Percentiles rank a stretch among this genome's conserved stretches.
phyloP scores from a whole-genome alignment of 2,329 filamentous ascomycete genomes.

The Aotearoamyces nothofagi region DNA sequence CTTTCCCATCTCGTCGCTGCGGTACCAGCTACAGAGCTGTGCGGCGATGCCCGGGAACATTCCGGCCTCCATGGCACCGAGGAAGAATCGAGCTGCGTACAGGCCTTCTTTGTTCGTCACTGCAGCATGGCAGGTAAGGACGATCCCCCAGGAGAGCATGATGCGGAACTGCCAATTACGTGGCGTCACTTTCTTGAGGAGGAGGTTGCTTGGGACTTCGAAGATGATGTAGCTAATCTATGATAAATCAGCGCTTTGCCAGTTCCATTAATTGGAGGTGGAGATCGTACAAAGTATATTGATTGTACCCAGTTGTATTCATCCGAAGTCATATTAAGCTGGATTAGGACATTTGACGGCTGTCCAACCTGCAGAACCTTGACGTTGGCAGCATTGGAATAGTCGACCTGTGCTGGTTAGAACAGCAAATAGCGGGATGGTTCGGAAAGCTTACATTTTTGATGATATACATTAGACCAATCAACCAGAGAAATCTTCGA shows the following conservation, averaged over 20 bases:
- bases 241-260: neutral
- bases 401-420: constrained; percentile 19
- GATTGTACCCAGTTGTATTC: constrained; percentile 26
- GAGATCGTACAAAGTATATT: constrained; percentile 23
- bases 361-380: constrained; percentile 27
- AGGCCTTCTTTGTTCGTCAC: constrained; percentile 23
- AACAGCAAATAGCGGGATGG: neutral
- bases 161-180: constrained; percentile 22
- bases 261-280: too few relatives aligned
- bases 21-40: constrained; percentile 30
- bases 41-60: constrained; percentile 26
- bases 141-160: constrained; percentile 22
- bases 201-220: constrained; percentile 24
- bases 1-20: constrained; percentile 26
- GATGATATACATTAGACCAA: constrained; percentile 26
- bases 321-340: constrained; percentile 24
- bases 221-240: constrained; percentile 25
- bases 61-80: constrained; percentile 26
- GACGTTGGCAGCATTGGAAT: constrained; percentile 24
- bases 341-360: constrained; percentile 21
- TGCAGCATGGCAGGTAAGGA: constrained; percentile 23
- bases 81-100: constrained; percentile 24
- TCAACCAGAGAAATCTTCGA: constrained; percentile 21
- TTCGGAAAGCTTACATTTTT: constrained; percentile 20
- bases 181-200: constrained; percentile 22